Evolutionary conservation across 768 basidiomycete species (phyloP), one percentile per base, ranked within the genome.

Genomic region (Leccinum longicurvipes): DNA sequence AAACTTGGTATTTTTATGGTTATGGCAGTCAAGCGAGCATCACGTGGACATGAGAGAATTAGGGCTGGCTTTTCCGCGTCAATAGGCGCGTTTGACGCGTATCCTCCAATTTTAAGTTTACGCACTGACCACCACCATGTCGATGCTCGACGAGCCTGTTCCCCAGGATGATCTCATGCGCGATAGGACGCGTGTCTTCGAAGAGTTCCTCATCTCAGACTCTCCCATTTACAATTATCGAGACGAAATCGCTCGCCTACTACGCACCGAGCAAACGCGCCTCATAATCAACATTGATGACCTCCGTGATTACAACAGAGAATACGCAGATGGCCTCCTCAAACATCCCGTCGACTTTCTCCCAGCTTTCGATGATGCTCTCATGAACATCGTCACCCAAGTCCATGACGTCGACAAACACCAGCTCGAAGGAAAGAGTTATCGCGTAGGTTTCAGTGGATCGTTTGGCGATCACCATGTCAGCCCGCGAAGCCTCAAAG

Each of bases 381-480:
- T 98, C 12, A 66, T 76, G 10, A 85, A 82, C 49, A 78, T 93
- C 55, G 83, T 95, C 50, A 77, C 87, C 63, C 83, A 83, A 62
- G 76, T 89, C 5, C 84, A 87, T 63, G 90, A 93, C 65, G 73
- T 79, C 15, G 82, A 87, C 46, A 94, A 95, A 74, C 87, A 95
- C 73, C 84, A 88, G 46, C 83, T 92, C 55, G 79, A 84, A 31
- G 85, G 82, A 56, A 95, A 89, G 69, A 83, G 78, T 61, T 98
- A 86, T 74, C 87, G 88, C 62, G 80, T 98, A 54, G 97, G 95
- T 23, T 86, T 98, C 71, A 88, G 90, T 63, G 97, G 97, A 50
- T 95, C 92, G 7, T 99, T 99, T 72, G 97, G 97, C 45, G 96
- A 98, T 73, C 92, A 98, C 72, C 95, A 98, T 72, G 90, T 95